Conservation (phyloP, 257 asterid genomes). For the Striga asiatica region DNA sequence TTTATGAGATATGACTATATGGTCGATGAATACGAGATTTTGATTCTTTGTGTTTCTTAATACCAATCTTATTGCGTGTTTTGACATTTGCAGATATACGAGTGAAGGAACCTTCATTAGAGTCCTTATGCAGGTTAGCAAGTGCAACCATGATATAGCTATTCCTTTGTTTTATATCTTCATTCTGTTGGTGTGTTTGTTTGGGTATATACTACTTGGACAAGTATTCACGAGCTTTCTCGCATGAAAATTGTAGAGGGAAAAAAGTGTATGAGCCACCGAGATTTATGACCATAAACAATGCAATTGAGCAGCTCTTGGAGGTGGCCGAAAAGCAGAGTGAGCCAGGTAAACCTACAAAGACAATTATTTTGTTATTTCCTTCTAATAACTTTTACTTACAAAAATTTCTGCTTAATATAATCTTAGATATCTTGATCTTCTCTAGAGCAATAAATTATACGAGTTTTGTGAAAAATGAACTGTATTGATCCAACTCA, state of each 20-base stretch:
- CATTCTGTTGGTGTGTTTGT: background rate
- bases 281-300: constrained; percentile 70
- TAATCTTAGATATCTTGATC: background rate
- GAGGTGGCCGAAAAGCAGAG: constrained; percentile 57
- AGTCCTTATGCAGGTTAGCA: constrained; percentile 88
- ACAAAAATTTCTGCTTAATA: too few species aligned
- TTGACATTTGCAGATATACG: constrained; percentile 51
- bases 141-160: too few species aligned
- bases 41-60: background rate
- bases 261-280: constrained; percentile 83
- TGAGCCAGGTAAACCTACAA: constrained; percentile 42
- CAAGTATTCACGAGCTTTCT: background rate
- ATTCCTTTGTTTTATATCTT: background rate
- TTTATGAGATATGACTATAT: background rate
- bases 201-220: background rate
- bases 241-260: constrained; percentile 37
- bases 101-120: constrained; percentile 80
- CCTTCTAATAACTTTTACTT: too few species aligned
- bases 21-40: too few species aligned
- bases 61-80: background rate
- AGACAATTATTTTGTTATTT: background rate
- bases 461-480: background rate
- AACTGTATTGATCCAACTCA: too few species aligned
- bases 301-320: constrained; percentile 85
- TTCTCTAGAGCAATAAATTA: background rate